Conservation (phyloP, 495 filamentous ascomycete species). For the Hypoxylon fuscum region DNA sequence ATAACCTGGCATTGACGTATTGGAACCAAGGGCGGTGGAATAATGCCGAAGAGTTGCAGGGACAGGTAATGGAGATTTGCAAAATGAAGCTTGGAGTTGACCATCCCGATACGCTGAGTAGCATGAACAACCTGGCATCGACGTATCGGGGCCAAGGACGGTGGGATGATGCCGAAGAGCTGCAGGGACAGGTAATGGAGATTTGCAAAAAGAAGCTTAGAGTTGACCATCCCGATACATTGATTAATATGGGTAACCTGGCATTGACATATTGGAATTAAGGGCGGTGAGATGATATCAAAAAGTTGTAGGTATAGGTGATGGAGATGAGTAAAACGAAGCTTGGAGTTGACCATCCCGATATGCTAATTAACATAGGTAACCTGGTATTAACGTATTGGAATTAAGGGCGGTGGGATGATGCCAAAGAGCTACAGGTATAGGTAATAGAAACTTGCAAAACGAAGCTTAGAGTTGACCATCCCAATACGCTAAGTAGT, state of each 20-base stretch:
- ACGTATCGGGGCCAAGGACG: slow-evolving; percentile 47
- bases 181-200: slow-evolving; percentile 49
- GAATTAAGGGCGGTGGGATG: too few relatives aligned
- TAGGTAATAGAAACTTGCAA: too few relatives aligned
- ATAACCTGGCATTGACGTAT: slow-evolving; percentile 50
- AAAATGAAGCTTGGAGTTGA: slow-evolving; percentile 47
- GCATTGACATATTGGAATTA: slow-evolving; percentile 48
- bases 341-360: too few relatives aligned
- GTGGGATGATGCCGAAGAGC: slow-evolving; percentile 45
- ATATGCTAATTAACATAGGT: too few relatives aligned
- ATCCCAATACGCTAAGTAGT: too few relatives aligned
- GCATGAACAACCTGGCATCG: slow-evolving; percentile 52
- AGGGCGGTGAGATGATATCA: too few relatives aligned
- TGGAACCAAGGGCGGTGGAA: slow-evolving; percentile 45
- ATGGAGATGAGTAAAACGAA: too few relatives aligned
- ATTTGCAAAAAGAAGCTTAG: slow-evolving; percentile 46
- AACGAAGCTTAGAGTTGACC: too few relatives aligned
- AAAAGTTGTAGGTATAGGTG: too few relatives aligned
- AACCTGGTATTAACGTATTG: too few relatives aligned
- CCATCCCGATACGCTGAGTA: slow-evolving; percentile 52
- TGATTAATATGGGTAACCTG: slow-evolving; percentile 53
- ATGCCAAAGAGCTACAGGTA: too few relatives aligned
- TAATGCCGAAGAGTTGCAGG: slow-evolving; percentile 47
- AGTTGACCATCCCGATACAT: slow-evolving; percentile 50
- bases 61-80: slow-evolving; percentile 46